Conservation (phyloP, 371 early-diverging fungal species). For the Dichotomocladium elegans region DNA sequence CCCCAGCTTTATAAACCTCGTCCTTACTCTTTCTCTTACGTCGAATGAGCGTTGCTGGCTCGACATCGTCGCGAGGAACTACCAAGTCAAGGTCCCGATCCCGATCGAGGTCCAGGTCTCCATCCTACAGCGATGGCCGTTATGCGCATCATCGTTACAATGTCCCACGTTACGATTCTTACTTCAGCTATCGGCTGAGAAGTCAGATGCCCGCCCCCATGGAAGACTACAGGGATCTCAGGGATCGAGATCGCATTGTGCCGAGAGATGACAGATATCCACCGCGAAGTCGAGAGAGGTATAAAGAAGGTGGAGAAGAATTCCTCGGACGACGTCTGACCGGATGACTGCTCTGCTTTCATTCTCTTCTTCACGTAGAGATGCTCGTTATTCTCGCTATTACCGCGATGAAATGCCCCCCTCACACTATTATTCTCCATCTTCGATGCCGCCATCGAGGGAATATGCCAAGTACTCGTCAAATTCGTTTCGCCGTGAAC, state of each 20-base stretch:
- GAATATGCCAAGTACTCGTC: conserved; percentile 34
- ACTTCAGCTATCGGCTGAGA: conserved; percentile 30
- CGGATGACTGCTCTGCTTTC: background rate
- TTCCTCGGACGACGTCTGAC: background rate
- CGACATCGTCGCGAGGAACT: conserved; percentile 49
- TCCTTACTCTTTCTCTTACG: no score
- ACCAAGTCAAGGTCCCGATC: conserved; percentile 45
- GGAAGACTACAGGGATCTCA: conserved; percentile 45
- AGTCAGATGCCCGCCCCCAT: conserved; percentile 36
- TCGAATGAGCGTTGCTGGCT: conserved; percentile 53
- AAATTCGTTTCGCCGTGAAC: conserved; percentile 31
- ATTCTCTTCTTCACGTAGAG: conserved; percentile 13
- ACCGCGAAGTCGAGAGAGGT: conserved; percentile 33
- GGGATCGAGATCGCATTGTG: conserved; percentile 44
- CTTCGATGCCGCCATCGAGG: conserved; percentile 19
- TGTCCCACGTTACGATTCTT: conserved; percentile 32
- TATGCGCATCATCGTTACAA: conserved; percentile 26
- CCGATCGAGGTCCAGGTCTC: conserved; percentile 47
- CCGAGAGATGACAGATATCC: conserved; percentile 43
- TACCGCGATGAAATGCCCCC: conserved; percentile 41
- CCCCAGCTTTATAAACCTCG: no score
- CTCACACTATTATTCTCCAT: conserved; percentile 28
- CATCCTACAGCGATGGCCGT: conserved; percentile 42
- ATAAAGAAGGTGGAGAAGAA: conserved; percentile 1
- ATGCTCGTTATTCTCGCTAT: conserved; percentile 41